Conservation (phyloP, 169 alveolate species). For the Plasmodium relictum region DNA sequence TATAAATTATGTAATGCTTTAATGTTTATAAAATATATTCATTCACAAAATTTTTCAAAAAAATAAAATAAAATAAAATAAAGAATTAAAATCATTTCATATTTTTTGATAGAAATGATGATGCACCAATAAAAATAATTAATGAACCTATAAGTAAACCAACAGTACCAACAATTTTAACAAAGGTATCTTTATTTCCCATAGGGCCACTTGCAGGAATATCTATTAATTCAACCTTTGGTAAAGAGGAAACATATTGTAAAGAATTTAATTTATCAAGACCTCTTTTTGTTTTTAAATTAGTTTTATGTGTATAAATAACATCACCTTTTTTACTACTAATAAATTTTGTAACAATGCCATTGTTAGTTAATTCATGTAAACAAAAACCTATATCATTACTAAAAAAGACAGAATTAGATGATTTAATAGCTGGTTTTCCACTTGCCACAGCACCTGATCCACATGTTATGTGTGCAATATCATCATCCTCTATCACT, state of each 20-base stretch:
- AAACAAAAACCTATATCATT: slow-evolving; percentile 89
- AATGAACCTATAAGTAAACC: slow-evolving; percentile 86
- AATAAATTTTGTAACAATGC: slow-evolving; percentile 86
- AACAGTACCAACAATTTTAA: slow-evolving; percentile 88
- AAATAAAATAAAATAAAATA: slow-evolving; percentile 9
- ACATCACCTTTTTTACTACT: slow-evolving; percentile 86
- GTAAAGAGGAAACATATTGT: slow-evolving; percentile 83
- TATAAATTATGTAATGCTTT: background rate
- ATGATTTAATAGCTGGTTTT: slow-evolving; percentile 76
- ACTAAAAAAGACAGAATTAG: slow-evolving; percentile 84
- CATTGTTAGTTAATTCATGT: slow-evolving; percentile 87
- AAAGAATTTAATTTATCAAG: slow-evolving; percentile 80
- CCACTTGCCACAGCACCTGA: slow-evolving; percentile 85
- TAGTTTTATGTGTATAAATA: slow-evolving; percentile 84
- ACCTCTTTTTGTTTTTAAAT: slow-evolving; percentile 81
- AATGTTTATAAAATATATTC: background rate
- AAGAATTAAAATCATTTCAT: slow-evolving; percentile 17
- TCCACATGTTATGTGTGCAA: slow-evolving; percentile 61
- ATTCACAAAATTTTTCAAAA: slow-evolving; percentile 3
- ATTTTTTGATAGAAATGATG: slow-evolving; percentile 52
- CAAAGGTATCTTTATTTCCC: slow-evolving; percentile 88
- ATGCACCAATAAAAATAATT: slow-evolving; percentile 47
- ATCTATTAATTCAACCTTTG: slow-evolving; percentile 85
- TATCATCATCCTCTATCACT: slow-evolving; percentile 78
- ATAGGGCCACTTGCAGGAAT: slow-evolving; percentile 86